phyloP scores from a whole-genome alignment of 768 basidiomycete genomes.

The Pleurotus giganteus region DNA sequence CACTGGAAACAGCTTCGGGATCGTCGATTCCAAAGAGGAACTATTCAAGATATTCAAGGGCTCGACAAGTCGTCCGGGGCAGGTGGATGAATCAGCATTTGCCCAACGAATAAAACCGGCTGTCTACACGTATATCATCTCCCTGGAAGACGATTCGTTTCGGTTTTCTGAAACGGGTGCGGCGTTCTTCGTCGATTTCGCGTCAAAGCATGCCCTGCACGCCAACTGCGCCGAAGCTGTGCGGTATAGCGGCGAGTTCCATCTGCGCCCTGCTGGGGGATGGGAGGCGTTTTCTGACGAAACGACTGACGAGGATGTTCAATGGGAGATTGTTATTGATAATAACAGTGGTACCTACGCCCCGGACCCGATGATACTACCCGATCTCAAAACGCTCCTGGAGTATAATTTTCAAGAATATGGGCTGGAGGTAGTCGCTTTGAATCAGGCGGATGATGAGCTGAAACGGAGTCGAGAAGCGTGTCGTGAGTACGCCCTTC shows the following conservation, averaged over 20 bases:
- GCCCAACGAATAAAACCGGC: slow-evolving; percentile 67
- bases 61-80: slow-evolving; percentile 22
- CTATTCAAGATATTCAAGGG: slow-evolving; percentile 52
- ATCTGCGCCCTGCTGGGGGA: slow-evolving; percentile 67
- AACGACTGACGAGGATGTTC: slow-evolving; percentile 49
- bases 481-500: slow-evolving; percentile 64
- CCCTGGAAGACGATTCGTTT: slow-evolving; percentile 69
- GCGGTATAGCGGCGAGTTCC: slow-evolving; percentile 78
- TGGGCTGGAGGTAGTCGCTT: slow-evolving; percentile 54
- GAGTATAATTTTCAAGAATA: slow-evolving; percentile 66
- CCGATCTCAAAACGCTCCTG: slow-evolving; percentile 56
- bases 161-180: slow-evolving; percentile 87
- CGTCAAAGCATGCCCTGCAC: slow-evolving; percentile 85
- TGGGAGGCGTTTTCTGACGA: slow-evolving; percentile 63
- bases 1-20: slow-evolving; percentile 59
- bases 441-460: slow-evolving; percentile 53
- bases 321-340: slow-evolving; percentile 84
- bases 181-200: slow-evolving; percentile 84
- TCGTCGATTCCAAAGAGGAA: slow-evolving; percentile 48
- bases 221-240: slow-evolving; percentile 67
- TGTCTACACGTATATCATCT: slow-evolving; percentile 85
- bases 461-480: slow-evolving; percentile 60
- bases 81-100: slow-evolving; percentile 12
- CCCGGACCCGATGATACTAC: slow-evolving; percentile 63
- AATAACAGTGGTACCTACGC: slow-evolving; percentile 87